Conservation (phyloP, 306 rosid genomes). For the Medicago ruthenica region DNA sequence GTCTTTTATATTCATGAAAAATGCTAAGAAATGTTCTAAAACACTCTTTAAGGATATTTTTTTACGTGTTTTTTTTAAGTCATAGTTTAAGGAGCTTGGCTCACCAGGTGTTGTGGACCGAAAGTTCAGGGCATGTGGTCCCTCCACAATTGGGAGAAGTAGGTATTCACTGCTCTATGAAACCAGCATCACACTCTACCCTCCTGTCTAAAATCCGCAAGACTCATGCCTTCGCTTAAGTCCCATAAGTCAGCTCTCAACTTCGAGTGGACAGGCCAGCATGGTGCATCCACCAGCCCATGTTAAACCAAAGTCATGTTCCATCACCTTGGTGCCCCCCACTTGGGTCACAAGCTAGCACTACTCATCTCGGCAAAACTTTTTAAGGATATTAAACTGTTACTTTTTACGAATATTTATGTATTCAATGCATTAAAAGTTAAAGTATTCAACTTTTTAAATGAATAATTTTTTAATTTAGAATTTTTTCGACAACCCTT, state of each 20-base stretch:
- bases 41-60: too few relatives aligned
- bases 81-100: not conserved
- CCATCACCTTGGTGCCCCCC: constrained; percentile 5
- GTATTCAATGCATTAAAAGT: too few relatives aligned
- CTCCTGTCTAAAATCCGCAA: not conserved
- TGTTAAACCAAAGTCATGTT: not conserved
- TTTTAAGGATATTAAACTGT: too few relatives aligned
- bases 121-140: too few relatives aligned
- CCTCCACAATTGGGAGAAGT: not conserved
- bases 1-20: too few relatives aligned
- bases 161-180: not conserved
- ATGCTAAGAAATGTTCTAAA: too few relatives aligned
- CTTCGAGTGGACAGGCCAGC: not conserved
- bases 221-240: not conserved
- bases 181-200: not conserved
- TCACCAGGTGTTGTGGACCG: not conserved
- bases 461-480: too few relatives aligned
- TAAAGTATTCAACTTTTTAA: too few relatives aligned
- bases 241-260: not conserved
- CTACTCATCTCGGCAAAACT: not conserved
- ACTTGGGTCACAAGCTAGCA: not conserved
- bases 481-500: too few relatives aligned
- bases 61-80: too few relatives aligned
- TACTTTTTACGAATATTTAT: too few relatives aligned
- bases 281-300: not conserved